Percentiles rank a stretch among this genome's conserved stretches.
Conservation (phyloP, 2,329 filamentous ascomycete genomes). For the Arachnomyces sp. region DNA sequence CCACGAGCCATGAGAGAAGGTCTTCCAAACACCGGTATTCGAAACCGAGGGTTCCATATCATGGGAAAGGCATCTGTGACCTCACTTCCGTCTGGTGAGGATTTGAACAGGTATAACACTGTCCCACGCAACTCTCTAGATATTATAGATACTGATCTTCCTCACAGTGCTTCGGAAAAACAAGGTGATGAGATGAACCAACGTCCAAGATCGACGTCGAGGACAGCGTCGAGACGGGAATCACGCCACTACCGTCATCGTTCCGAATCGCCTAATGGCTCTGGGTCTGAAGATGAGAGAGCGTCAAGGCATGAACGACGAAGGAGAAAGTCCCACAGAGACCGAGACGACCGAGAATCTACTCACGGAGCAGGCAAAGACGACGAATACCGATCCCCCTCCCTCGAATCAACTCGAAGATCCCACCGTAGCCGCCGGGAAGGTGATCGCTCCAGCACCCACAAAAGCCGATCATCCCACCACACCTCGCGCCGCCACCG, state of each 20-base stretch:
- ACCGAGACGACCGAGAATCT: too few species aligned
- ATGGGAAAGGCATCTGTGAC: constrained; percentile 22
- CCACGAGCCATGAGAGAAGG: constrained; percentile 93
- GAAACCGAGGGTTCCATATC: constrained; percentile 48
- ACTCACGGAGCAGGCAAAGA: too few species aligned
- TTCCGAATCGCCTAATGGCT: too few species aligned
- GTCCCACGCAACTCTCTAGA: too few species aligned
- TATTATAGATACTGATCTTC: not conserved
- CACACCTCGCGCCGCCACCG: constrained; percentile 46
- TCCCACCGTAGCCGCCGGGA: constrained; percentile 44
- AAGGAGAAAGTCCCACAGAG: too few species aligned
- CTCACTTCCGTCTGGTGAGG: constrained; percentile 14
- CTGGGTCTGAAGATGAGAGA: too few species aligned
- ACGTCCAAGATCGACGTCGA: too few species aligned
- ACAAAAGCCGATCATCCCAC: constrained; percentile 36
- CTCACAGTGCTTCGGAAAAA: constrained; percentile 18
- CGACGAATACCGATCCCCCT: constrained; percentile 28
- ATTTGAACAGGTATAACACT: not conserved
- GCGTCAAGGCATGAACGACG: too few species aligned
- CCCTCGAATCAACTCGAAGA: constrained; percentile 9
- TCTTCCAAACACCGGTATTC: constrained; percentile 69
- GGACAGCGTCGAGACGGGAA: too few species aligned
- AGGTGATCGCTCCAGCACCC: constrained; percentile 43
- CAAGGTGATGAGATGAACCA: constrained; percentile 26
- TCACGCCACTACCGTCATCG: too few species aligned